Base-by-base conservation (phyloP, 75 land plant genomes). In the Picea glauca region DNA sequence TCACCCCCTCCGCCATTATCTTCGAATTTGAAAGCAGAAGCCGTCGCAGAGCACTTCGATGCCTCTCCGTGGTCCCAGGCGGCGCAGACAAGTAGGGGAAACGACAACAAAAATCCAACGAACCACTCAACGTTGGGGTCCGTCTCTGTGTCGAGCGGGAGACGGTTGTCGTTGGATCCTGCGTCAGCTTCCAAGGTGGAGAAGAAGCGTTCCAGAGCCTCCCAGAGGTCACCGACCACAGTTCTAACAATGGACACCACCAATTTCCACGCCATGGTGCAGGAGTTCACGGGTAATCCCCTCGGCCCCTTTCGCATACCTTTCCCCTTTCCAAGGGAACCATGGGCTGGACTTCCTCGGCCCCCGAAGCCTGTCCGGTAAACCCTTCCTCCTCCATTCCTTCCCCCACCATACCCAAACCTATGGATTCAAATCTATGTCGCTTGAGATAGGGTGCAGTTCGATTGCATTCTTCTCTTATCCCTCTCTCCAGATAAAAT, bases 121-220 rank as follows among this genome's bases (percentile, higher is more conserved):
- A 35, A 35, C 2, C 1, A 2, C 38, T 35, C 38, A 35, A 2
- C 2, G 38, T 35, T 2, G 38, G 38, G 38, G 38, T 35, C 38
- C 2, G 38, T 35, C 38, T 35, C 38, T 35, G 7, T 43, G 11
- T 13, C 66, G 21, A 8, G 56, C 7, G 40, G 13, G 38, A 35
- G 2, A 1, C 60, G 58, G 40, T 35, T 63, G 35, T 43, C 33
- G 46, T 23, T 58, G 40, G 35, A 68, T 17, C 8, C 60, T 58
- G 26, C 76, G n/a, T 50, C 72, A 60, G 61, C 75, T 21, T 17
- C 82, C 5, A 80, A 87, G 18, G 78, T 66, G 78, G 82, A 88
- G 9, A 90, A 87, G 85, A 90, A 91, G 80, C 78, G 93, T 26
- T 80, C 91, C 23, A 76, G 96, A 59, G 96, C 94, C 1, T 93